Conservation (phyloP, 805 yeast species). For the Blastobotrys chiropterorum region DNA sequence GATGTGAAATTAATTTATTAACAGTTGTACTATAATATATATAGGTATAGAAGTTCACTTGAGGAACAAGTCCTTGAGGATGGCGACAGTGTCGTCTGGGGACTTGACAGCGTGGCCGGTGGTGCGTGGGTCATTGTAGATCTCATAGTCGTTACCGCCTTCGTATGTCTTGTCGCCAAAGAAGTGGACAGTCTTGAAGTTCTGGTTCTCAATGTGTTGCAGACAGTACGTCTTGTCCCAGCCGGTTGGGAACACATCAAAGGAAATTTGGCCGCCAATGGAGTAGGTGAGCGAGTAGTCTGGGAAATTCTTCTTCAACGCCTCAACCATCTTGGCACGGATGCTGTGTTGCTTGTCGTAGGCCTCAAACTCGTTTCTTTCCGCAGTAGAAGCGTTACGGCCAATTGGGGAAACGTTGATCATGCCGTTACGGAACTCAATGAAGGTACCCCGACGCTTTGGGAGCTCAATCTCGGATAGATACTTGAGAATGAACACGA, state of each 20-base stretch:
- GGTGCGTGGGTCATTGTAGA: constrained; percentile 85
- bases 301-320: constrained; percentile 75
- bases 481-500: constrained; percentile 78
- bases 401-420: constrained; percentile 97
- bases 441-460: constrained; percentile 95
- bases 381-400: constrained; percentile 91
- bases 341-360: constrained; percentile 75
- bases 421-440: constrained; percentile 99
- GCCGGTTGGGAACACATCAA: constrained; percentile 99
- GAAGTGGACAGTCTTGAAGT: constrained; percentile 86
- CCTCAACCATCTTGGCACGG: constrained; percentile 79
- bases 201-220: constrained; percentile 82
- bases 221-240: constrained; percentile 99
- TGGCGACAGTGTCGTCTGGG: constrained; percentile 84
- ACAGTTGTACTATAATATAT: background rate
- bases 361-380: constrained; percentile 87
- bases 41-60: background rate
- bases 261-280: constrained; percentile 98
- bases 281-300: constrained; percentile 88
- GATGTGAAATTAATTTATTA: constrained; percentile 1
- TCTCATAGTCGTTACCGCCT: constrained; percentile 99
- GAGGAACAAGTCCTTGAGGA: constrained; percentile 58
- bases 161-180: constrained; percentile 94
- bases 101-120: constrained; percentile 88
- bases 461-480: constrained; percentile 85